These are phyloP conservation scores for Carex parvula DNA, from an alignment of 176 grass and related monocot species.

Conservation along the genomic window DNA sequence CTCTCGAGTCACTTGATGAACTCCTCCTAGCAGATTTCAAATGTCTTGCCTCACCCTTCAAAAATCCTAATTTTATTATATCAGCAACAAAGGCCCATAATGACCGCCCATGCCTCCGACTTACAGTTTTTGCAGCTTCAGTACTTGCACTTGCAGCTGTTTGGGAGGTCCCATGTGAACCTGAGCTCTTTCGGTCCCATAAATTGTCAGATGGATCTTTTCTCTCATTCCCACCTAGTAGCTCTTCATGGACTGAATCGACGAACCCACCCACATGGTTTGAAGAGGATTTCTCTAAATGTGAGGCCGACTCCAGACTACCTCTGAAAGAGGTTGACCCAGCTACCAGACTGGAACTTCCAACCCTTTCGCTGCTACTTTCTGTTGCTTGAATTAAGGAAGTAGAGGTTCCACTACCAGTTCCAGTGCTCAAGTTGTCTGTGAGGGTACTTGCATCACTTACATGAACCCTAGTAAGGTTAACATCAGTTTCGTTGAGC, in stretches of 20 bases:
- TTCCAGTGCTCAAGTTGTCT: not conserved
- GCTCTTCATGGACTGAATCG: constrained; percentile 46
- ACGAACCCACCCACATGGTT: constrained; percentile 62
- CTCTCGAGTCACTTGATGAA: constrained; percentile 73
- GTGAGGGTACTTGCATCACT: constrained; percentile 4
- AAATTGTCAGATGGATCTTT: constrained; percentile 70
- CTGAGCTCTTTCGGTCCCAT: constrained; percentile 52
- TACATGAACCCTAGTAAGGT: constrained; percentile 39
- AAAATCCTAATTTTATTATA: constrained; percentile 74
- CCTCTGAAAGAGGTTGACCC: constrained; percentile 34
- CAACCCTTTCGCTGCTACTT: constrained; percentile 36
- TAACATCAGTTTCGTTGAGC: constrained; percentile 42
- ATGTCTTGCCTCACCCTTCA: constrained; percentile 45
- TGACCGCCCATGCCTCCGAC: constrained; percentile 54
- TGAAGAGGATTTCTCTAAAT: constrained; percentile 66
- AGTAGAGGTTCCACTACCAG: not conserved
- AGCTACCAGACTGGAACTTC: constrained; percentile 23
- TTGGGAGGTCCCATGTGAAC: constrained; percentile 59
- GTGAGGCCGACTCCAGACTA: constrained; percentile 67
- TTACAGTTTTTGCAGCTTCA: constrained; percentile 47
- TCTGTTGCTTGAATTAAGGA: not conserved
- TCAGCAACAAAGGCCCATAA: constrained; percentile 89
- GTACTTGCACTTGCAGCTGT: constrained; percentile 42
- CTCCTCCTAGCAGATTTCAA: constrained; percentile 62
- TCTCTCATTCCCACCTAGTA: constrained; percentile 38